Evolutionary conservation across 208 protist species (phyloP).

Genomic region (Crithidia expoeki): DNA sequence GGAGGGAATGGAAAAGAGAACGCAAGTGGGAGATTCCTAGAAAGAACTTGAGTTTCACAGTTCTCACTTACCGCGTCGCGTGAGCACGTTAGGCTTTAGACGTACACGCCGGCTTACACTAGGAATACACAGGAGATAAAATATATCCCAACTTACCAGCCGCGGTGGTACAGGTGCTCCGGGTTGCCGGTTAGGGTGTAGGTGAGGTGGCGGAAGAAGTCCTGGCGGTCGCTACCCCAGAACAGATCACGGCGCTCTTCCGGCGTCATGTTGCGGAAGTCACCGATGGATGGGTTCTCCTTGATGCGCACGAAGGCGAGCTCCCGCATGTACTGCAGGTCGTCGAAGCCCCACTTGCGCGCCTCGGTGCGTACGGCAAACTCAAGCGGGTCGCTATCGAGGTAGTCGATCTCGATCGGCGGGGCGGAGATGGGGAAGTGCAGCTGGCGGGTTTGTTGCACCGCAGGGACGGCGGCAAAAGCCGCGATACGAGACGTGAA

Average conservation of each 20-base stretch:
- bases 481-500: slow-evolving; percentile 42
- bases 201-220: slow-evolving; percentile 88
- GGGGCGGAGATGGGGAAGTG: slow-evolving; percentile 84
- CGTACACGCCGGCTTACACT: too few species aligned
- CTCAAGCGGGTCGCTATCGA: slow-evolving; percentile 87
- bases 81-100: too few species aligned
- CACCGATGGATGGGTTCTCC: slow-evolving; percentile 83
- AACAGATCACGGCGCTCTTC: slow-evolving; percentile 87
- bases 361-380: slow-evolving; percentile 87
- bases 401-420: slow-evolving; percentile 87
- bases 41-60: too few species aligned
- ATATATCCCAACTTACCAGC: slow-evolving; percentile 66
- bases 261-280: slow-evolving; percentile 85
- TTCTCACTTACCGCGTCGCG: too few species aligned
- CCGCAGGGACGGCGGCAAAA: slow-evolving; percentile 28
- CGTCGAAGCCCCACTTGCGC: slow-evolving; percentile 89
- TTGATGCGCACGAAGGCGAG: slow-evolving; percentile 91
- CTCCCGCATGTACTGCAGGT: slow-evolving; percentile 88
- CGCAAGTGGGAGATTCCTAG: too few species aligned
- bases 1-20: too few species aligned
- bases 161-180: slow-evolving; percentile 91
- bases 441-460: slow-evolving; percentile 54
- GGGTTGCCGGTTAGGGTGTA: slow-evolving; percentile 67
- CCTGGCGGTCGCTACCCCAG: slow-evolving; percentile 88
- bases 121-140: too few species aligned